Conservation (phyloP, 345 rosid species). For the Noccaea bulbosa region DNA sequence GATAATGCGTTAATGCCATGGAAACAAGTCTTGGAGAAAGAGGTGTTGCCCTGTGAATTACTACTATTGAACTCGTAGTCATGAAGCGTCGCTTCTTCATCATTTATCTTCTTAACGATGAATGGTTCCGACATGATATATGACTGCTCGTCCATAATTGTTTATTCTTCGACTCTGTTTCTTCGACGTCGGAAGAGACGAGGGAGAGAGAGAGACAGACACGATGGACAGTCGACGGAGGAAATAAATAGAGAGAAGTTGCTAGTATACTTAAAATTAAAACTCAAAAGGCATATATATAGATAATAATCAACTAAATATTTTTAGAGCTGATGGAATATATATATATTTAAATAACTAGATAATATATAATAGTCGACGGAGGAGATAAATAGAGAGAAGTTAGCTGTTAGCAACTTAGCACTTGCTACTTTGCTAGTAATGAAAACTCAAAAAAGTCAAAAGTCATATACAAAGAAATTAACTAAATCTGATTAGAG, state of each 20-base stretch:
- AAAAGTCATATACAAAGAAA: no score
- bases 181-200: constrained; percentile 17
- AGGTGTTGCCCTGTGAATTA: constrained; percentile 42
- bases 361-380: no score
- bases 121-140: constrained; percentile 42
- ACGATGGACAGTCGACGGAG: constrained; percentile 7
- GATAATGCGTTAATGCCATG: constrained; percentile 72
- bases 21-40: constrained; percentile 62
- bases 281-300: no score
- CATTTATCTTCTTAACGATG: constrained; percentile 36
- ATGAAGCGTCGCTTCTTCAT: constrained; percentile 41
- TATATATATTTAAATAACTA: no score
- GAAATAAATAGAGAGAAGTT: constrained; percentile 11
- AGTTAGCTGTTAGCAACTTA: no score
- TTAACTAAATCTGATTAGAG: no score
- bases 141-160: constrained; percentile 24
- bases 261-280: no score
- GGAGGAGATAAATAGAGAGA: no score
- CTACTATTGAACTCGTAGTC: constrained; percentile 2
- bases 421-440: no score
- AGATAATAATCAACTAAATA: no score
- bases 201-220: constrained; percentile 15
- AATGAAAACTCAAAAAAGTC: no score
- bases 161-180: constrained; percentile 20
- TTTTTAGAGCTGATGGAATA: no score